These are phyloP conservation scores for Golubevia pallescens DNA, from an alignment of 1,284 basidiomycete genomes.

Conservation along the genomic window DNA sequence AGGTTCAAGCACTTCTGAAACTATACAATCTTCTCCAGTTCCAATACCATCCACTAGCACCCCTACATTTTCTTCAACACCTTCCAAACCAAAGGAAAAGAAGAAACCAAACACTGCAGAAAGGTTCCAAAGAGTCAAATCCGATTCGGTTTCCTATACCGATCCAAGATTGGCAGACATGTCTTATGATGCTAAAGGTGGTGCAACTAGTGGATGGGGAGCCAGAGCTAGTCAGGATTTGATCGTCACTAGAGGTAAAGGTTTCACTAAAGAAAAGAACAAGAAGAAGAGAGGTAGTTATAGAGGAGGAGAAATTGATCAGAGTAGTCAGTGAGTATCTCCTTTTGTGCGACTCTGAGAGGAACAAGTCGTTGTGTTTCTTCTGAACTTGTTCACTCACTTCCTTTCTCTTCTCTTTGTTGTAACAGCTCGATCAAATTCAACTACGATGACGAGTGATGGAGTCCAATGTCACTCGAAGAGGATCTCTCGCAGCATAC, in stretches of 20 bases:
- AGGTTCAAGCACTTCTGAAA: conserved; percentile 2
- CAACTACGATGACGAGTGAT: conserved; percentile 48
- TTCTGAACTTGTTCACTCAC: conserved; percentile 2
- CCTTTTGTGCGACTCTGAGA: neutral
- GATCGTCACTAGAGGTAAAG: conserved; percentile 88
- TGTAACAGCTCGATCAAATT: conserved; percentile 57
- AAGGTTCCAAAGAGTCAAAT: conserved; percentile 80
- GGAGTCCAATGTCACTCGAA: neutral
- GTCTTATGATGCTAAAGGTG: conserved; percentile 79
- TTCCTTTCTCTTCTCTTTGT: neutral
- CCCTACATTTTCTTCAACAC: conserved; percentile 4
- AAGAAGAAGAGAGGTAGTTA: conserved; percentile 89
- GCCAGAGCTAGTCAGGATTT: conserved; percentile 83
- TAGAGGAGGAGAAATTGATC: conserved; percentile 61
- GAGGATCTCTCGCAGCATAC: no score
- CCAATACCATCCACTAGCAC: conserved; percentile 30
- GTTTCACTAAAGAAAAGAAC: conserved; percentile 98
- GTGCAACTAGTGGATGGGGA: conserved; percentile 80
- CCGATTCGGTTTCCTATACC: conserved; percentile 70
- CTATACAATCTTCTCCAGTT: neutral
- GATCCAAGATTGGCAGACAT: conserved; percentile 78
- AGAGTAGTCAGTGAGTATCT: conserved; percentile 38
- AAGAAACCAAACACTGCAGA: conserved; percentile 66
- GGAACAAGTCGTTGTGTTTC: conserved; percentile 7
- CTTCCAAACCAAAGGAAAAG: conserved; percentile 25